Conservation (phyloP, 257 asterid species). For the Nicotiana tabacum region DNA sequence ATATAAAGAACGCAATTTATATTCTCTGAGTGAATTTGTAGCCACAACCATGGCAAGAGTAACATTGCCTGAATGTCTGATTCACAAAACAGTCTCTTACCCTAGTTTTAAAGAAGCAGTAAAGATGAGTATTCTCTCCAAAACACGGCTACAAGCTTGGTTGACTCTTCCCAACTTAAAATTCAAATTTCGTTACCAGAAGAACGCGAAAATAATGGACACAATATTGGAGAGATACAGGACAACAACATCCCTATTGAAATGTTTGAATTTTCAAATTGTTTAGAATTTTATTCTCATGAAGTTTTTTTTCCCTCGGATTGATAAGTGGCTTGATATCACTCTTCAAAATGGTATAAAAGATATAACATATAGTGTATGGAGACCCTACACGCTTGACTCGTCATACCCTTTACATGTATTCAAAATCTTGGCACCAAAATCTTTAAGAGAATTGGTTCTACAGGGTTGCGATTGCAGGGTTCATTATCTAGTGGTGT, state of each 20-base stretch:
- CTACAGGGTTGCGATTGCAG: background rate
- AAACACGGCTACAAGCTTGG: background rate
- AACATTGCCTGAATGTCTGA: background rate
- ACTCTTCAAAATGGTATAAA: background rate
- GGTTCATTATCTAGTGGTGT: background rate
- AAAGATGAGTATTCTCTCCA: background rate
- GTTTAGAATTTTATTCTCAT: background rate
- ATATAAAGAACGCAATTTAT: too few relatives aligned
- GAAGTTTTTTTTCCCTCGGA: background rate
- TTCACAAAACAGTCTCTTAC: background rate
- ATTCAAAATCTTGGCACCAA: background rate
- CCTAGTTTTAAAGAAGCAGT: background rate
- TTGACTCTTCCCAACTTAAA: background rate
- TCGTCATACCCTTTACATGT: background rate
- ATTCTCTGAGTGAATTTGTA: too few relatives aligned
- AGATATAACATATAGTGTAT: background rate
- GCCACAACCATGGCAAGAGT: too few relatives aligned
- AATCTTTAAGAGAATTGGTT: background rate
- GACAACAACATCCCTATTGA: background rate
- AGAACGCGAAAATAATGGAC: too few relatives aligned
- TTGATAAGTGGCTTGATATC: background rate
- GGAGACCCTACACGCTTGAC: too few relatives aligned
- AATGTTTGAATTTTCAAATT: background rate
- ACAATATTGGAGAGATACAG: background rate
- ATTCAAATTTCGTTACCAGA: background rate